Conservation (phyloP, 495 filamentous ascomycete species). For the Tuber magnatum region DNA sequence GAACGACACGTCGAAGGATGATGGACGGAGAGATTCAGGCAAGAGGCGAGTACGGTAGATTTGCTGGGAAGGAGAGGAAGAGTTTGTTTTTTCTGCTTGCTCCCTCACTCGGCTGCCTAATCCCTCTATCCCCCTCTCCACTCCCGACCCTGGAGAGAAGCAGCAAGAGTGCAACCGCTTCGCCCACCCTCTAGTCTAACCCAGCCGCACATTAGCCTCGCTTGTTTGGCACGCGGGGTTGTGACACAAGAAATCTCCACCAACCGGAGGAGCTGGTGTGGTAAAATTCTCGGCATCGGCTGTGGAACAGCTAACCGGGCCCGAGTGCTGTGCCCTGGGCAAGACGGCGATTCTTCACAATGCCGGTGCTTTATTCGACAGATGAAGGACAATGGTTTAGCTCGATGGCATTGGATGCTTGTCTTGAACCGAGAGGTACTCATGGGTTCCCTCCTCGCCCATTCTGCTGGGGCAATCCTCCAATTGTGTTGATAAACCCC, state of each 20-base stretch:
- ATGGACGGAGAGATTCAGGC: neutral
- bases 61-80: neutral
- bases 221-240: slow-evolving; percentile 1
- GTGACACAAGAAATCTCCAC: neutral
- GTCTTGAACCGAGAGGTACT: neutral
- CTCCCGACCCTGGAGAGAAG: neutral
- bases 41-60: neutral
- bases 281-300: neutral
- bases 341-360: neutral
- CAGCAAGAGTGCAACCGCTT: neutral
- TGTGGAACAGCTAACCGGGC: neutral
- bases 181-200: neutral
- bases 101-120: neutral
- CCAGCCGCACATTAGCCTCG: slow-evolving; percentile 2
- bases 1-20: neutral
- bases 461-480: neutral
- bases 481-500: neutral
- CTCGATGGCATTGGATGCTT: neutral
- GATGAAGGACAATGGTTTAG: neutral
- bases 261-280: neutral
- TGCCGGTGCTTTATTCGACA: neutral
- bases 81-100: neutral
- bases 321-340: neutral
- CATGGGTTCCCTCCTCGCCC: neutral
- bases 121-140: neutral